Base-by-base conservation (phyloP, 202 grass and related monocot genomes). In the Brachypodium distachyon region DNA sequence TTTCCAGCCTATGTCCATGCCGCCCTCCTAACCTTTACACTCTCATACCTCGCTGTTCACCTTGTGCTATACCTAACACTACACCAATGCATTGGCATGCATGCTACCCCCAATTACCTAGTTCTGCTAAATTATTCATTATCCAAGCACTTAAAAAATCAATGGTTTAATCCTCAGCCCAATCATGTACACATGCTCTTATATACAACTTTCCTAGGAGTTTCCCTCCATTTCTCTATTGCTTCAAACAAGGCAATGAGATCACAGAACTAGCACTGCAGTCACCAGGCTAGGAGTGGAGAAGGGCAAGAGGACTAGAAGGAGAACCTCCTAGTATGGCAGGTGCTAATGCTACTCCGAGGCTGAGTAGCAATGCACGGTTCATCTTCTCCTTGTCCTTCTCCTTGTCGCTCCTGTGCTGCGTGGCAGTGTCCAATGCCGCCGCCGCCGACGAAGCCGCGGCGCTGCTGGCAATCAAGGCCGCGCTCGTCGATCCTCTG, bases 401-500 rank as follows among this genome's bases (percentile, higher is more conserved):
- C 44, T 53, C 82, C 76, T 87, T 85, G 85, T 84, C 63, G 0
- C 70, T 89, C 61, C 46, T 82, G 73, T 80, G 72, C 76, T 91
- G 54, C 72, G 40, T 74, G 55, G 74, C 61, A 33, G 48, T 44
- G 28, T 81, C 51, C 62, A 88, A 71, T 88, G 89, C 78, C 12
- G 85, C 79, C 2, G 67, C 73, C 36, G 71, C 12, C 4, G 83
- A 89, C 9, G 89, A 95, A 78, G 85, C 75, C 3, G 47, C 73
- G 5, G 61, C 80, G 9, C 74, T 99, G 69, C 87, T 99, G 6
- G 81, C 87, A 46, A 77, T 99, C 70, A 99, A 88, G 70, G 56
- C 81, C 68, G 81, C 81, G 16, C 83, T 99, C 23, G 71, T 83
- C 5, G 96, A 99, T 19, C 87, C 85, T 1, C 52, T 95, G 51